Evolutionary conservation across 1,284 basidiomycete genomes (phyloP).

Genomic region (Fomitopsis schrenkii): DNA sequence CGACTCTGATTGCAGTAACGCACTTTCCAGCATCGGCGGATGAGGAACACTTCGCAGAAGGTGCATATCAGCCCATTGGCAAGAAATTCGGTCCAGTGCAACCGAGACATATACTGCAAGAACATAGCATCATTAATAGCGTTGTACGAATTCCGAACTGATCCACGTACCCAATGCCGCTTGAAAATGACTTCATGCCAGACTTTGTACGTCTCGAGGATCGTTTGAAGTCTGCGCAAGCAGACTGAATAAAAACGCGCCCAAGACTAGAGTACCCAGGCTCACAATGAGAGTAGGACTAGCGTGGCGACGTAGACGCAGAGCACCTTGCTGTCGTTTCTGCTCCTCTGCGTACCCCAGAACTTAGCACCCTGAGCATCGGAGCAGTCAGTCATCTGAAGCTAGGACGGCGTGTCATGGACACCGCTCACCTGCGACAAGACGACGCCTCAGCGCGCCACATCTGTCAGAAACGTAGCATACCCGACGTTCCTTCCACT

Average conservation of each 20-base stretch:
- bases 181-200: slow-evolving; percentile 39
- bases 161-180: slow-evolving; percentile 35
- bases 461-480: neutral
- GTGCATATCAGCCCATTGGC: slow-evolving; percentile 43
- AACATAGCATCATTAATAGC: neutral
- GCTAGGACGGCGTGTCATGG: neutral
- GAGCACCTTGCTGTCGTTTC: slow-evolving; percentile 37
- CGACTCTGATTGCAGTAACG: slow-evolving; percentile 7
- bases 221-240: slow-evolving; percentile 37
- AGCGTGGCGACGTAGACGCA: slow-evolving; percentile 37
- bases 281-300: slow-evolving; percentile 40
- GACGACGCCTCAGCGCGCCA: slow-evolving; percentile 32
- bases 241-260: neutral
- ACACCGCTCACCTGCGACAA: slow-evolving; percentile 26
- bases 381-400: neutral
- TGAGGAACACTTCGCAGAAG: slow-evolving; percentile 43
- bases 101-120: slow-evolving; percentile 32
- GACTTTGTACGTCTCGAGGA: slow-evolving; percentile 43
- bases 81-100: slow-evolving; percentile 42
- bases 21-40: slow-evolving; percentile 49
- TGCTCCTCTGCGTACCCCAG: slow-evolving; percentile 33
- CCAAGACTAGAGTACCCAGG: slow-evolving; percentile 3
- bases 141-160: neutral
- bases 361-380: slow-evolving; percentile 40
- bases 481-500: neutral